Base-by-base conservation (phyloP, 2,329 filamentous ascomycete genomes). In the Beauveria australis region DNA sequence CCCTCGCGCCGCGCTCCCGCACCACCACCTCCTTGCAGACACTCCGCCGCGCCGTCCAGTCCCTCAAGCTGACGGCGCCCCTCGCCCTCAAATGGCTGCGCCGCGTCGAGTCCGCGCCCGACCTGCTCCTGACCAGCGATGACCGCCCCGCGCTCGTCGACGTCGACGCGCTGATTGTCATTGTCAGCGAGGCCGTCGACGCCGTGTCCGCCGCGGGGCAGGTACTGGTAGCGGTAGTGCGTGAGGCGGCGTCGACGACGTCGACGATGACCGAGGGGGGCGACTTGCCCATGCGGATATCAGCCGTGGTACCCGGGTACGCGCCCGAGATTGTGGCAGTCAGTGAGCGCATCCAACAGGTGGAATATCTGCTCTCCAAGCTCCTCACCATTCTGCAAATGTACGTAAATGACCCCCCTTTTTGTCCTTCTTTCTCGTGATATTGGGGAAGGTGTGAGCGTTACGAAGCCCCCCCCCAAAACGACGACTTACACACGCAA, bases 1-100 rank as follows among this genome's bases (percentile, higher is more conserved):
- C 59, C 49, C 22, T 43, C 18, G 46, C 28, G 19, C 53, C 58
- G 18, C 51, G 33, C 16, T 24, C 48, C 26, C 14, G 19, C 18
- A 61, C 63, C 18, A 62, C 63, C 16, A 46, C 61, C 4, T n/a
- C 26, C 16, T 49, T 66, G 9, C 18, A 43, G n/a, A 43, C 28
- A 14, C 47, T 59, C 16, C 49, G 44, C 53, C 2, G 9, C 28
- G 55, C 57, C 49, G 33, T 65, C 12, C 54, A 62, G 49, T 61
- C 59, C 12, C 53, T 66, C 33, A 61, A 62, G 46, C 58, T 60
- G 18, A 63, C 64, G 8, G 59, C 43, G 14, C 65, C 63, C 60
- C 62, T 64, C 19, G 53, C 65, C 48, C 61, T 64, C 60, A 64
- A 63, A 60, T 61, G 57, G 53, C 60, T 66, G 52, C 61, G 62